Evolutionary conservation across 2,329 filamentous ascomycete species (phyloP), one percentile per base, ranked within the genome.

Genomic region (Aspergillus sp.): DNA sequence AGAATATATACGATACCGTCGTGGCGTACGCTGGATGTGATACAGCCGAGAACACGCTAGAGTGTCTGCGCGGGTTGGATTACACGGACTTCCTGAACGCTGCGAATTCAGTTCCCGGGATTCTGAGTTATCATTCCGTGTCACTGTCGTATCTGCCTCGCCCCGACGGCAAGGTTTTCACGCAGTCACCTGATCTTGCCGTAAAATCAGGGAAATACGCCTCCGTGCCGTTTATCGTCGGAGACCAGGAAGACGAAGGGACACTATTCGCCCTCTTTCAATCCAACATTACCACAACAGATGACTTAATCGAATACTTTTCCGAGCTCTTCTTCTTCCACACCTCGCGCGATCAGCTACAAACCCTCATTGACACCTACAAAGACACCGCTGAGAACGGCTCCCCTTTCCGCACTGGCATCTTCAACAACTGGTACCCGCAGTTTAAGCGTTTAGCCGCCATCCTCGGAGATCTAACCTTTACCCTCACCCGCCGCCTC

Each of bases 211-310:
- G 83, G 12, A 74, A 74, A 51, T 83, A 80, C 53, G 75, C 81
- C 6, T 73, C 74, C 10, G 77, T 84, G 0, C 82, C 82, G 2
- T 76, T 84, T 60, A 84, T 85, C 48, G 77, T 86, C 35, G 86
- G 87, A 38, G 79, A 88, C 60, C 85, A 89, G 65, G 86, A 90
- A 70, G 87, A 91, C 60, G 86, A 91, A 65, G 86, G 86, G 15
- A 89, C 86, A 0, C 66, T 90, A 2, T 89, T 90, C 61, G 74
- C 82, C 4, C 72, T 90, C 30, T 83, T 84, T 63, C 84, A 87
- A 54, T 61, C 67, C 27, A 88, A 90, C 62, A 70, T 90, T 44
- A 86, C 80, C 7, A 84, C 76, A 1, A 80, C 75, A 0, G 67
- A 68, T 1, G 67, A 81, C 5, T 56, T 90, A 0, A 74, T 81